Base-by-base conservation (phyloP, 805 yeast genomes). In the Metschnikowia cubensis region DNA sequence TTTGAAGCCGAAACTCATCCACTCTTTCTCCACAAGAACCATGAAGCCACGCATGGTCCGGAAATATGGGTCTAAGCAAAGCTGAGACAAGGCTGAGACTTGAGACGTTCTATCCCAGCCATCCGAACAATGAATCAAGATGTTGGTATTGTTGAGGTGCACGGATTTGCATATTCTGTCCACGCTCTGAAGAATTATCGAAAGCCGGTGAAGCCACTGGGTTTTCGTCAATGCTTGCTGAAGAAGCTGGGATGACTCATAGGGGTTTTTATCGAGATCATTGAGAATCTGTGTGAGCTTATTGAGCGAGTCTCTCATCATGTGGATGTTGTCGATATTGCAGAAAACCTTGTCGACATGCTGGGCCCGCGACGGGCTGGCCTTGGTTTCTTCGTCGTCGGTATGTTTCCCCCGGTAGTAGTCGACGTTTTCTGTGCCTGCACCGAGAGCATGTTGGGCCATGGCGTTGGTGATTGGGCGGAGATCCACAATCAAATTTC, bases 31-130 rank as follows among this genome's bases (percentile, higher is more conserved):
- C 3, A 94, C 76, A 17, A 94, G 71, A 0, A 83, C 78, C 69
- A 87, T 85, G 61, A 94, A 90, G 2, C 99, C 99, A 50, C 89
- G 85, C 2, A 88, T 56, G 0, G 98, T 91, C 56, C 99, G 76
- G 66, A 77, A 94, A 63, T 81, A 89, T 0, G 98, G 97, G 65
- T 94, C 98, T 7, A 91, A 72, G 61, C 96, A 88, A 4, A 94
- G 68, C 67, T 92, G 92, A 21, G 91, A 81, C 53, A 94, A 70
- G 2, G 96, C 85, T 5, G 90, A 78, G 1, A 91, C 80, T 63
- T 94, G 98, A 0, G 97, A 82, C 0, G 99, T 94, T 50, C 99
- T 74, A 64, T 94, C 99, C 99, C 99, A 94, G 1, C 99, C 99
- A 70, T 94, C 99, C 0, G 97, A 89, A 65, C 99, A 94, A 70